Evolutionary conservation across 2,329 filamentous ascomycete genomes (phyloP).

Genomic region (Neonectria hederae): DNA sequence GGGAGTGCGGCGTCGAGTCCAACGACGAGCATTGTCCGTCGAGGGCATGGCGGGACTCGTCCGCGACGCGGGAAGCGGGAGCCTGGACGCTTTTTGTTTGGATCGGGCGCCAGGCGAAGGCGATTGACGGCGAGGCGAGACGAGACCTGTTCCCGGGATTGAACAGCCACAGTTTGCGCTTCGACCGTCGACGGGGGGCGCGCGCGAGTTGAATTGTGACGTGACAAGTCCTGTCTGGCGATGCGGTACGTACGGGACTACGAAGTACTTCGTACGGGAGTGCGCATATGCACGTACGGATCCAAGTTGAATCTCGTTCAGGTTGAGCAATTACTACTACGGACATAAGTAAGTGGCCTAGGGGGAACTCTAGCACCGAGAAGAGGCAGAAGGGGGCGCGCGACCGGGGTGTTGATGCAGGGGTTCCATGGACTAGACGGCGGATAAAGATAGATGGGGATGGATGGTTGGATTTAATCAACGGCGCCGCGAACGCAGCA

Average conservation of each 20-base stretch:
- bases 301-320: background rate
- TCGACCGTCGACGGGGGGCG: slow-evolving; percentile 19
- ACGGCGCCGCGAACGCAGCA: slow-evolving; percentile 22
- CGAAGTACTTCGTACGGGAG: background rate
- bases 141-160: slow-evolving; percentile 32
- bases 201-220: slow-evolving; percentile 37
- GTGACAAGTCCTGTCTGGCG: slow-evolving; percentile 36
- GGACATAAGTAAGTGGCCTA: slow-evolving; percentile 7
- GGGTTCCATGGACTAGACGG: slow-evolving; percentile 20
- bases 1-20: slow-evolving; percentile 37
- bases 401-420: slow-evolving; percentile 39
- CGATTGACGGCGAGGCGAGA: slow-evolving; percentile 15
- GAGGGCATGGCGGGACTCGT: slow-evolving; percentile 33
- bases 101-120: slow-evolving; percentile 28
- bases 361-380: slow-evolving; percentile 10
- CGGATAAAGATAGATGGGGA: background rate
- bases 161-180: slow-evolving; percentile 36
- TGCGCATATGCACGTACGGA: slow-evolving; percentile 24
- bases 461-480: slow-evolving; percentile 31
- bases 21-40: slow-evolving; percentile 41
- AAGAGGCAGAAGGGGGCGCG: slow-evolving; percentile 16
- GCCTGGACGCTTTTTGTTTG: slow-evolving; percentile 34
- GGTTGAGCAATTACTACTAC: slow-evolving; percentile 16
- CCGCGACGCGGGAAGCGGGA: slow-evolving; percentile 23
- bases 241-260: background rate